These are phyloP conservation scores for Cucumis hystrix DNA, from an alignment of 306 rosid species.

Conservation along the genomic window DNA sequence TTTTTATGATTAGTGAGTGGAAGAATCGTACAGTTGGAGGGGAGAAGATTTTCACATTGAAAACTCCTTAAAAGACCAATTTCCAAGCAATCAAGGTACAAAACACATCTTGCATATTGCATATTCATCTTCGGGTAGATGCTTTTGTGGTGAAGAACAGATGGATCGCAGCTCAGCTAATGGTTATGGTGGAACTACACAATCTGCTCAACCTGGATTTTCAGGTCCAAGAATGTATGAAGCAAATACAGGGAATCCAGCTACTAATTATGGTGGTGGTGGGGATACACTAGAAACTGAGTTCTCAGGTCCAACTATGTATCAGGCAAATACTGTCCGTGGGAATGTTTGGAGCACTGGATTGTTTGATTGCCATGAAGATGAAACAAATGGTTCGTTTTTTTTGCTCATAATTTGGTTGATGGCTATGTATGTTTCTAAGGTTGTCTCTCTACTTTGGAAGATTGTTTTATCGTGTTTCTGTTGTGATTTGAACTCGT, in stretches of 20 bases:
- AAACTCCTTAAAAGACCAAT: neutral
- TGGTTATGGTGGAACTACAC: constrained; percentile 5
- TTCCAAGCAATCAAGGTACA: neutral
- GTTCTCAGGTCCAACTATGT: constrained; percentile 16
- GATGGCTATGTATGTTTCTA: neutral
- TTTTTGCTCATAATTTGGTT: neutral
- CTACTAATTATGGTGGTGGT: constrained; percentile 7
- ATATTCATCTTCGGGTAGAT: neutral
- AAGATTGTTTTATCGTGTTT: neutral
- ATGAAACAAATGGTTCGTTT: constrained; percentile 46
- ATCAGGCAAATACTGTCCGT: constrained; percentile 10
- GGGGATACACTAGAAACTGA: constrained; percentile 8
- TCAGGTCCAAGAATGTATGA: constrained; percentile 14
- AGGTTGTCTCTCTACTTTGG: neutral
- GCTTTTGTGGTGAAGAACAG: neutral
- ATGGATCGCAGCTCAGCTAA: neutral
- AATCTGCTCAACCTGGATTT: constrained; percentile 7
- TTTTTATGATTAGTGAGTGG: neutral
- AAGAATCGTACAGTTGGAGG: neutral
- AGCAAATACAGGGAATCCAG: constrained; percentile 1
- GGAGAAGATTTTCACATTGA: neutral
- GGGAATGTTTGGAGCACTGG: constrained; percentile 53
- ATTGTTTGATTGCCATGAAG: constrained; percentile 50
- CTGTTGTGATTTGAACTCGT: neutral
- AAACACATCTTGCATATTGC: neutral